Percentiles rank a stretch among this genome's conserved stretches.
Evolutionary conservation across 768 basidiomycete species (phyloP).

Genomic region (Termitomyces sp.): DNA sequence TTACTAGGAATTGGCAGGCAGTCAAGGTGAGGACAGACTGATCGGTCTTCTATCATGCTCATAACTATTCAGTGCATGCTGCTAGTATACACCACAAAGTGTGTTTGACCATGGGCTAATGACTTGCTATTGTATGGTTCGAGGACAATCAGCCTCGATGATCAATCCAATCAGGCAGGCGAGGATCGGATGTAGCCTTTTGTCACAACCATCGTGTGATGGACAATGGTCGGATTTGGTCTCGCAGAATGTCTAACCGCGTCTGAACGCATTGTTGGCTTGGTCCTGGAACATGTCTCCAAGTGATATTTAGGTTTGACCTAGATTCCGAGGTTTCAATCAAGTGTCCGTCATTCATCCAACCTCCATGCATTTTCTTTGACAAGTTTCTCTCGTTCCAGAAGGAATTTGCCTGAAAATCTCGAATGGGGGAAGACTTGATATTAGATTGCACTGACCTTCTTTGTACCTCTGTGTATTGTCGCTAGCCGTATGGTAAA

Average conservation of each 20-base stretch:
- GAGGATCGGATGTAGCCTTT: too few species aligned
- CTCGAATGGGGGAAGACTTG: neutral
- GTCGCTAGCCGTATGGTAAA: conserved; percentile 76
- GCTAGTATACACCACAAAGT: neutral
- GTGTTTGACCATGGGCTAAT: neutral
- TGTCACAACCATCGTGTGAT: too few species aligned
- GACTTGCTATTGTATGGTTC: neutral
- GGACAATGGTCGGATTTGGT: neutral
- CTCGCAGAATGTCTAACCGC: neutral
- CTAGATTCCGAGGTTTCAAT: neutral
- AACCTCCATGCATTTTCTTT: conserved; percentile 82
- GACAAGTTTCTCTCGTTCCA: conserved; percentile 75
- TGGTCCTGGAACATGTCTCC: neutral
- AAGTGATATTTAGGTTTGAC: neutral
- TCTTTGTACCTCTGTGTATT: conserved; percentile 83
- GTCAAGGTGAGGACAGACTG: neutral
- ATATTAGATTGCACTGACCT: conserved; percentile 37
- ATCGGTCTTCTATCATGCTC: neutral
- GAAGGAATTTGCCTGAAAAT: conserved; percentile 67
- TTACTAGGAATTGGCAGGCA: neutral
- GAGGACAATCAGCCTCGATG: neutral
- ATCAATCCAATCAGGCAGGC: neutral
- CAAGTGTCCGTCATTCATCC: conserved; percentile 30
- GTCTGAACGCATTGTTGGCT: neutral
- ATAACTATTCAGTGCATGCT: neutral